Base-by-base conservation (phyloP, 2,329 filamentous ascomycete genomes). In the Xylariomycetidae sp. region DNA sequence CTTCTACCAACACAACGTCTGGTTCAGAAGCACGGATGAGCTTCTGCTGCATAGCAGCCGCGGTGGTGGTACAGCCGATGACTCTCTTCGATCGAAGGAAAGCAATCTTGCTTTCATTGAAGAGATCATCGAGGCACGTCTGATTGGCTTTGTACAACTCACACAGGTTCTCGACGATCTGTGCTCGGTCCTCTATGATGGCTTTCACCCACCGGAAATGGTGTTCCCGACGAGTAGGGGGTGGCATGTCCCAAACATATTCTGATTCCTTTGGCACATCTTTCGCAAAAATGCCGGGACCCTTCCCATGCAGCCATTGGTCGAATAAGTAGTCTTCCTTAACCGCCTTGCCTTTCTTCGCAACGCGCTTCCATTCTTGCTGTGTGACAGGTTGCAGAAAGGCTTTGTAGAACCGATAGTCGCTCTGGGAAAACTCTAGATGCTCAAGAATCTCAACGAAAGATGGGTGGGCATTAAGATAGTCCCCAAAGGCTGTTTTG, bases 51-150 rank as follows among this genome's bases (percentile, higher is more conserved):
- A 67, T 85, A 0, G 83, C 78, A 0, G 80, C 81, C 0, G 64
- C 80, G 0, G 77, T 87, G 0, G 82, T 87, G 0, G 82, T 87
- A 41, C 78, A 84, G 0, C 67, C 81, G 25, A 87, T 77, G 15
- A 87, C 66, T 2, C 69, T 61, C 45, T 75, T 82, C 0, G 46
- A 48, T 13, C 56, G 52, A 7, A 85, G 61, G 1, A 68, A 58
- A 0, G 46, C 34, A 1, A 56, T 51, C 23, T 67, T 61, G 3
- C 44, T 55, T 23, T 73, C 59, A 7, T 52, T 58, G 17, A 65
- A 67, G 0, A 77, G 51, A 3, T 54, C 56, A 2, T 62, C 54
- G 3, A 78, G 47, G 9, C 53, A 46, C 1, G 53, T 40, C 8
- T 71, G 62, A 6, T 53, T 52, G 0, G 50, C 27, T 29, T 75